A percentile compares a stretch with the other conserved stretches of the same genome.
Evolutionary conservation across 2,329 filamentous ascomycete genomes (phyloP).

Genomic region (Annulohypoxylon truncatum): DNA sequence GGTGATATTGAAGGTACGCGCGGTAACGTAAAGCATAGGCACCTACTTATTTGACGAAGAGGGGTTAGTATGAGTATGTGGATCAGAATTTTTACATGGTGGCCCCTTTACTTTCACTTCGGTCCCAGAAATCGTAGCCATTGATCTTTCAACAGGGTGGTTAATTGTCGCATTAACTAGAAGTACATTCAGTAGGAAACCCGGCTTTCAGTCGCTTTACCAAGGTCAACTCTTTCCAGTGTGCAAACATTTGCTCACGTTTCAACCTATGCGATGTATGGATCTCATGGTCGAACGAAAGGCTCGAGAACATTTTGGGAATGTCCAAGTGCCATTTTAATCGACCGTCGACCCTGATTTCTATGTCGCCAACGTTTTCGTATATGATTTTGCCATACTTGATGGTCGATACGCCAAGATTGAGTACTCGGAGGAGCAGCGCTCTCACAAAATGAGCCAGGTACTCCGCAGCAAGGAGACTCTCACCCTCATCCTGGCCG

Average conservation of each 20-base stretch:
- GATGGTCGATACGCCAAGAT: neutral
- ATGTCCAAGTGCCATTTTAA: neutral
- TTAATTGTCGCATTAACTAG: neutral
- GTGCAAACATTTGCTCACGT: neutral
- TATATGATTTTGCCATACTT: neutral
- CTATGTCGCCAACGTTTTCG: neutral
- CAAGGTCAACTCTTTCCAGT: neutral
- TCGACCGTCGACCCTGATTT: neutral
- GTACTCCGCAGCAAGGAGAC: neutral
- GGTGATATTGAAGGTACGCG: no score
- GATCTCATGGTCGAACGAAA: neutral
- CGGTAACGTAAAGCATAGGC: no score
- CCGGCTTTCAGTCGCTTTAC: neutral
- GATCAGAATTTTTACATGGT: no score
- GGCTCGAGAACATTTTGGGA: neutral
- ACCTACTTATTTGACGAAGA: no score
- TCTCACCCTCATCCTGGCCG: neutral
- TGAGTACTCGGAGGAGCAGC: neutral
- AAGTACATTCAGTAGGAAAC: neutral
- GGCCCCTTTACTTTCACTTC: no score
- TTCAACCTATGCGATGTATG: neutral
- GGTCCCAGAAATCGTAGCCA: no score
- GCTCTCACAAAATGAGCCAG: neutral
- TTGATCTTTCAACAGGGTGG: no score
- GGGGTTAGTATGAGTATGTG: no score